phyloP scores from a whole-genome alignment of 192 early-diverging fungal genomes.

The Backusella tuberculispora region DNA sequence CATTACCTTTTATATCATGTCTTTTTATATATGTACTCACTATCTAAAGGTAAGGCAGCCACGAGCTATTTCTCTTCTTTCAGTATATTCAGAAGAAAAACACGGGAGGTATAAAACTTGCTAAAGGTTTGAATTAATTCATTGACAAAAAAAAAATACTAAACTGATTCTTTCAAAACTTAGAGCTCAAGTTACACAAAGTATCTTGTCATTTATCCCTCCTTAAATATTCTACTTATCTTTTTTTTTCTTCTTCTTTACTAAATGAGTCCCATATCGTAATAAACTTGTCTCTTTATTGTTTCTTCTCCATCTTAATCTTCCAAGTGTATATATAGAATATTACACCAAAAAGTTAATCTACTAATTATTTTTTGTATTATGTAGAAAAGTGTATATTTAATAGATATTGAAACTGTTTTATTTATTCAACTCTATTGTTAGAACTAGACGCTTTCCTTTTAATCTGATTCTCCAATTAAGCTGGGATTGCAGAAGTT shows the following conservation, averaged over 20 bases:
- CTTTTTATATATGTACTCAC: background rate
- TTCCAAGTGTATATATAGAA: background rate
- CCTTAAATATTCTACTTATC: slow-evolving; percentile 1
- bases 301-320: background rate
- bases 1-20: background rate
- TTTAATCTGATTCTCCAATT: too few species aligned
- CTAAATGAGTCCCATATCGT: background rate
- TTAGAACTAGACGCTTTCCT: too few species aligned
- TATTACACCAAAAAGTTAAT: background rate
- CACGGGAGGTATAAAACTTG: background rate
- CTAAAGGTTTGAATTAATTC: background rate
- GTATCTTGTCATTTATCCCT: background rate
- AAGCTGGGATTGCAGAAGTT: too few species aligned
- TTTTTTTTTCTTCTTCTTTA: too few species aligned
- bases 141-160: background rate
- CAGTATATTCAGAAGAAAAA: slow-evolving; percentile 2
- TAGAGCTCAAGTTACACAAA: background rate
- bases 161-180: background rate
- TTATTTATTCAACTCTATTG: too few species aligned
- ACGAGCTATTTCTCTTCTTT: background rate
- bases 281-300: background rate
- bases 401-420: too few species aligned
- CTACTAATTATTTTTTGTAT: too few species aligned
- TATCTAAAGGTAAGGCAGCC: background rate
- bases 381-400: too few species aligned